Conservation (phyloP, 768 basidiomycete species). For the Auricularia sp. region DNA sequence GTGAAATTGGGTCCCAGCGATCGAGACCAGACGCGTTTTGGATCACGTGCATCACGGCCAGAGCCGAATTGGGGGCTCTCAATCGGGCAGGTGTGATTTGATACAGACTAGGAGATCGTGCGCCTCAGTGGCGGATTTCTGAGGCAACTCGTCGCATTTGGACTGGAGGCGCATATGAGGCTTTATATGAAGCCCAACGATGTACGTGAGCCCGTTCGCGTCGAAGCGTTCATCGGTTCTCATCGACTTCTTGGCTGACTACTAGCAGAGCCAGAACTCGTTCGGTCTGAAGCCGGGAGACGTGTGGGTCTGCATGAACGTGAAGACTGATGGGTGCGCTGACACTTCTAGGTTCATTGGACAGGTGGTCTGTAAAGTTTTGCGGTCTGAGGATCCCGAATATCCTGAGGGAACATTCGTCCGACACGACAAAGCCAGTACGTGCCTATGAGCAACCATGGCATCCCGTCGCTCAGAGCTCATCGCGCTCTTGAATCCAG, state of each 20-base stretch:
- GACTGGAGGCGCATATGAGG: conserved; percentile 32
- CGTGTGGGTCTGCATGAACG: neutral
- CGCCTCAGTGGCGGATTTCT: conserved; percentile 18
- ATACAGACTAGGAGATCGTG: too few species aligned
- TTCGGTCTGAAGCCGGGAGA: neutral
- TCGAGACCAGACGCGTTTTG: too few species aligned
- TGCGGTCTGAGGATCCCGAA: conserved; percentile 3
- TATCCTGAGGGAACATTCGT: conserved; percentile 1
- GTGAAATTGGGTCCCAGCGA: too few species aligned
- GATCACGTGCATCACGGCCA: too few species aligned
- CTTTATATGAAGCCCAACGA: neutral
- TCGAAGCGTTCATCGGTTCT: too few species aligned
- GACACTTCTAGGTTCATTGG: neutral
- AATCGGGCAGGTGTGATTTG: too few species aligned
- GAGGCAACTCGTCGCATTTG: conserved; percentile 22
- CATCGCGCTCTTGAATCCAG: conserved; percentile 4
- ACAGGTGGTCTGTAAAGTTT: neutral
- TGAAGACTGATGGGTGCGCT: neutral
- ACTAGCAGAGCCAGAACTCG: too few species aligned
- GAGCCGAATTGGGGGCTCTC: too few species aligned
- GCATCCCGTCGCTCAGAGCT: neutral
- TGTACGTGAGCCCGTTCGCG: too few species aligned
- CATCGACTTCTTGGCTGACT: too few species aligned
- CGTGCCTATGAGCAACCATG: neutral
- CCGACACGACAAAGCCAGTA: neutral